Evolutionary conservation across 345 rosid genomes (phyloP).

Genomic region (Cochlearia excelsa): DNA sequence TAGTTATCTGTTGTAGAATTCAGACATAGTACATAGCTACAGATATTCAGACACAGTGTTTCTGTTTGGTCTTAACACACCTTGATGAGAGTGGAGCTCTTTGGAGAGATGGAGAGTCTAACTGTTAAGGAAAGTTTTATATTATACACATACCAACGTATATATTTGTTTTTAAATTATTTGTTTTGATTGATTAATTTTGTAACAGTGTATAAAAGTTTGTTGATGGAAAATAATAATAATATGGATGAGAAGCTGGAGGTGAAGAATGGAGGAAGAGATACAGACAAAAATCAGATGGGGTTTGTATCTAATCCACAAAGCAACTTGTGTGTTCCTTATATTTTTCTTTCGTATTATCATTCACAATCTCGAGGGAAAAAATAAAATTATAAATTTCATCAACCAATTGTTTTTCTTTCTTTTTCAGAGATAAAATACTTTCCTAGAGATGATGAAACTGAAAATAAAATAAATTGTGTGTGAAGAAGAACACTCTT

Average conservation of each 20-base stretch:
- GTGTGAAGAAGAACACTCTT: too few species aligned
- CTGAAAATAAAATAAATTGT: too few species aligned
- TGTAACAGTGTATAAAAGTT: not conserved
- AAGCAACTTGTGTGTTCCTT: slow-evolving; percentile 39
- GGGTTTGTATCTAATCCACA: slow-evolving; percentile 41
- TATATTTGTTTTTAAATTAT: not conserved
- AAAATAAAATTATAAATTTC: not conserved
- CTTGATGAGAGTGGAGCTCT: slow-evolving; percentile 7
- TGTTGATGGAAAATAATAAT: not conserved
- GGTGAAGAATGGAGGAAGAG: slow-evolving; percentile 43
- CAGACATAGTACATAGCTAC: not conserved
- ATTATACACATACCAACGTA: slow-evolving; percentile 2
- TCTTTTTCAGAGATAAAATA: not conserved
- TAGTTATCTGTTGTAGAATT: slow-evolving; percentile 6
- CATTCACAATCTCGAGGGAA: slow-evolving; percentile 22
- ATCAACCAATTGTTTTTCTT: not conserved
- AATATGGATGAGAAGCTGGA: slow-evolving; percentile 48
- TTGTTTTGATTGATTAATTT: not conserved
- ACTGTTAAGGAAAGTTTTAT: slow-evolving; percentile 5
- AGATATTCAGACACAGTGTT: not conserved
- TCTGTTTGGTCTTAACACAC: slow-evolving; percentile 13
- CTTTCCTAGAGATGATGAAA: slow-evolving; percentile 22
- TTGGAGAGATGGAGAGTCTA: slow-evolving; percentile 5
- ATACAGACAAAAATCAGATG: slow-evolving; percentile 27
- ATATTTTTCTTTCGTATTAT: slow-evolving; percentile 33